Percentiles rank a stretch among this genome's conserved stretches.
Evolutionary conservation across 129 eudicot genomes (phyloP).

Genomic region (Escallonia rubra): DNA sequence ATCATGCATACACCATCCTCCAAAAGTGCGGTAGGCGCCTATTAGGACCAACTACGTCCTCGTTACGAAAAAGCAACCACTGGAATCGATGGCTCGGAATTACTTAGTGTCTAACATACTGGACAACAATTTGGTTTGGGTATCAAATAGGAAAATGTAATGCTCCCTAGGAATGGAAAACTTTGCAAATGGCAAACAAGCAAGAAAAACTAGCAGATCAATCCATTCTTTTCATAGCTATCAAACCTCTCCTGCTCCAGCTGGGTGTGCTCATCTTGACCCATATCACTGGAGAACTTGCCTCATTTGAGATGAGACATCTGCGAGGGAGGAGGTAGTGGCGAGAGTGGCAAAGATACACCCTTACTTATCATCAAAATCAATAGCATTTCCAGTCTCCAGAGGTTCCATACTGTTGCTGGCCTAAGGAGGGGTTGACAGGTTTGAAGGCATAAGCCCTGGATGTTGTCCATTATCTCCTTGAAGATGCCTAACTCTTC

Average conservation of each 20-base stretch:
- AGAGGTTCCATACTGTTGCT: conserved; percentile 8
- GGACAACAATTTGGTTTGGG: not conserved
- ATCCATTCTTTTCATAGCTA: conserved; percentile 32
- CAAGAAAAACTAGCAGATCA: not conserved
- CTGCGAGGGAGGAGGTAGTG: conserved; percentile 34
- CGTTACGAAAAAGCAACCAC: not conserved
- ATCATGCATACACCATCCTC: too few species aligned
- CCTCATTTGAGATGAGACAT: conserved; percentile 29
- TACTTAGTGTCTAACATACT: not conserved
- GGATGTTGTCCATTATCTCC: conserved; percentile 32
- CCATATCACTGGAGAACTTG: conserved; percentile 33
- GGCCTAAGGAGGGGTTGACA: conserved; percentile 8
- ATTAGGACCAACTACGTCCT: too few species aligned
- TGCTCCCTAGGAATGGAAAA: conserved; percentile 12
- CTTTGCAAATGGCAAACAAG: conserved; percentile 1
- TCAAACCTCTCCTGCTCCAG: conserved; percentile 47
- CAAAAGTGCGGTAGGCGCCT: too few species aligned
- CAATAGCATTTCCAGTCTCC: conserved; percentile 27
- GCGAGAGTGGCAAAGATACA: conserved; percentile 27
- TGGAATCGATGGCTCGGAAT: not conserved
- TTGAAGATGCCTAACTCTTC: conserved; percentile 30
- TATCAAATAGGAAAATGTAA: not conserved
- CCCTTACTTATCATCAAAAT: conserved; percentile 33
- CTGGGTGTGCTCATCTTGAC: conserved; percentile 39
- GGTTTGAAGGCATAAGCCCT: conserved; percentile 20